phyloP scores from a whole-genome alignment of 352 stramenopile genomes.

The Hyaloperonospora brassicae region DNA sequence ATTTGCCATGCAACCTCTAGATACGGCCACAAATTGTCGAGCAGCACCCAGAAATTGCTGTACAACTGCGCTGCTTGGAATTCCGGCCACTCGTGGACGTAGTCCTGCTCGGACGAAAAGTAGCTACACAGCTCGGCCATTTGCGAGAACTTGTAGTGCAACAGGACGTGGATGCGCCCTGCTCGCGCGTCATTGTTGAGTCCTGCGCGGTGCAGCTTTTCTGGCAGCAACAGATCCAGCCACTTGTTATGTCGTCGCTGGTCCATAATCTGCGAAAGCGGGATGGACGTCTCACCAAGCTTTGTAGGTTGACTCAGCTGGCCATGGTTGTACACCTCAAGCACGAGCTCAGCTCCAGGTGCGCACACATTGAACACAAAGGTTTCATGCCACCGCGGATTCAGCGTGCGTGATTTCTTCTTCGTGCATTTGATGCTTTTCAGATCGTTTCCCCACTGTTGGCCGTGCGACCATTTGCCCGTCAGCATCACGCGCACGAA shows the following conservation, averaged over 20 bases:
- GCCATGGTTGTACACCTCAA: slow-evolving; percentile 83
- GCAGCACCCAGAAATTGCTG: slow-evolving; percentile 81
- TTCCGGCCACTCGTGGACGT: slow-evolving; percentile 72
- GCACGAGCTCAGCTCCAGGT: slow-evolving; percentile 66
- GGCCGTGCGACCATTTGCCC: slow-evolving; percentile 79
- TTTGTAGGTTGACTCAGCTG: slow-evolving; percentile 79
- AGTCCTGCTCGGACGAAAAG: slow-evolving; percentile 60
- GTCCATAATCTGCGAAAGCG: slow-evolving; percentile 76
- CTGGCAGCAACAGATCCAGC: slow-evolving; percentile 69
- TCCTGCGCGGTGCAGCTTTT: slow-evolving; percentile 69
- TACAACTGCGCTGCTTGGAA: slow-evolving; percentile 79
- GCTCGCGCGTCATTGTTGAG: slow-evolving; percentile 80
- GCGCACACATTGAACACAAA: slow-evolving; percentile 86
- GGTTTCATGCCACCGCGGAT: slow-evolving; percentile 80
- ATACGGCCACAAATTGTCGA: slow-evolving; percentile 82
- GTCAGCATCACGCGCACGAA: slow-evolving; percentile 81
- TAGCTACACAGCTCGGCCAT: slow-evolving; percentile 82
- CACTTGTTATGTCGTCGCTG: slow-evolving; percentile 83
- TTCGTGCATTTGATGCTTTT: slow-evolving; percentile 81
- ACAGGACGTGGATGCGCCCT: slow-evolving; percentile 69
- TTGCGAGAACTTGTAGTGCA: slow-evolving; percentile 84
- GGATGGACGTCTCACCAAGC: slow-evolving; percentile 68
- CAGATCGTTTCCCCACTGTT: slow-evolving; percentile 77
- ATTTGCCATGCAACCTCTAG: slow-evolving; percentile 78
- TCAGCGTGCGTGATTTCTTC: slow-evolving; percentile 80